Conservation (phyloP, 306 rosid species). For the Sicyos baderoa region DNA sequence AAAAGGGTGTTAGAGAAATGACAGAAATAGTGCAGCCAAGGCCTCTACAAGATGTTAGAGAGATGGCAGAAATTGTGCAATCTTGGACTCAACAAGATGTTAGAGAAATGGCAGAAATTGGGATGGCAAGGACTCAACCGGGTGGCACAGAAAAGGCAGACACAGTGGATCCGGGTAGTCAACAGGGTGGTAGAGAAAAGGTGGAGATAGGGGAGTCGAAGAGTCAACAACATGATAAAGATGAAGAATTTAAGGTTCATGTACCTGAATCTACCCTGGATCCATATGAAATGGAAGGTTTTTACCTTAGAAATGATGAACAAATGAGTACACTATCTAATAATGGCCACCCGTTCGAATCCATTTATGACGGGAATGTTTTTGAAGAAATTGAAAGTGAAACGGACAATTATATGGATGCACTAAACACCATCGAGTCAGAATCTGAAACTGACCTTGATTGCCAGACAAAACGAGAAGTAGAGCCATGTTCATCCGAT, state of each 20-base stretch:
- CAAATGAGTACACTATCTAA: neutral
- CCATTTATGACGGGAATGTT: constrained; percentile 29
- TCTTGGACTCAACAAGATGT: neutral
- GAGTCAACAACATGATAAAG: constrained; percentile 32
- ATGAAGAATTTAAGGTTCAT: constrained; percentile 34
- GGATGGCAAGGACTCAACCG: neutral
- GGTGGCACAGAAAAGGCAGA: neutral
- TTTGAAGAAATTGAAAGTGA: constrained; percentile 70
- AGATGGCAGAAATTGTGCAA: neutral
- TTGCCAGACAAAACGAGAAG: constrained; percentile 61
- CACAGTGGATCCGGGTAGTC: neutral
- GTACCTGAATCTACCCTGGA: constrained; percentile 29
- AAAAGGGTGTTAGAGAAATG: neutral
- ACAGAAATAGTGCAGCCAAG: neutral
- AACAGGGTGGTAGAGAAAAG: constrained; percentile 4
- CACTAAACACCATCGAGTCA: constrained; percentile 78
- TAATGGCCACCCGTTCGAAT: constrained; percentile 24
- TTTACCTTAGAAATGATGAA: constrained; percentile 32
- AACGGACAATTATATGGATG: constrained; percentile 77
- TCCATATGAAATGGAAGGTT: constrained; percentile 28
- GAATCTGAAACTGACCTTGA: constrained; percentile 79
- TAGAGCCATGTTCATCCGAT: constrained; percentile 27
- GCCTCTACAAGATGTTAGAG: neutral
- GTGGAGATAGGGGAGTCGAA: constrained; percentile 42
- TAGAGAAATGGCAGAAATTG: neutral